Percentiles rank a stretch among this genome's conserved stretches.
phyloP scores from a whole-genome alignment of 768 basidiomycete species.

The Boletus rex-veris region DNA sequence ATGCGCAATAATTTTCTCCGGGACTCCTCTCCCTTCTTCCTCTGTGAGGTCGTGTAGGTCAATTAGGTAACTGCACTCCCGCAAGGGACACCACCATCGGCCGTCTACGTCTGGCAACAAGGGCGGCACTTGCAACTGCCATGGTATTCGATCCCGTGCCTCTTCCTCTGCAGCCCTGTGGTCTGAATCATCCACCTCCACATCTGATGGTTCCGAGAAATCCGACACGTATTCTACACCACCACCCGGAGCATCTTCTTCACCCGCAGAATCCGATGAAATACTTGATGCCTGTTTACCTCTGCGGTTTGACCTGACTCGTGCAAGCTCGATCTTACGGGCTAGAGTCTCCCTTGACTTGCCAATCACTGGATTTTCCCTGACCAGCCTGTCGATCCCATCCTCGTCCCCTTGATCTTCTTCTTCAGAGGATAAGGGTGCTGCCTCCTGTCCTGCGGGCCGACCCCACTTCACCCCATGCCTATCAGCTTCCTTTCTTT shows the following conservation, averaged over 20 bases:
- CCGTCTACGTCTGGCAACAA: slow-evolving; percentile 41
- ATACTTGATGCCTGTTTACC: neutral
- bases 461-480: slow-evolving; percentile 23
- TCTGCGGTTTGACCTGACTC: neutral
- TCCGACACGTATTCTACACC: slow-evolving; percentile 49
- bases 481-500: slow-evolving; percentile 31
- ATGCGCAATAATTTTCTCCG: slow-evolving; percentile 14
- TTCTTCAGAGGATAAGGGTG: slow-evolving; percentile 7
- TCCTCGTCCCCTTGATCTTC: slow-evolving; percentile 4
- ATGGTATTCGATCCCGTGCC: slow-evolving; percentile 35
- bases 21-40: slow-evolving; percentile 30
- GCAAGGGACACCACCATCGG: slow-evolving; percentile 51
- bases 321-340: slow-evolving; percentile 22
- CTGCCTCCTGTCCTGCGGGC: slow-evolving; percentile 15
- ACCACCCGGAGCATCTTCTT: slow-evolving; percentile 10
- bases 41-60: slow-evolving; percentile 43
- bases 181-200: slow-evolving; percentile 39
- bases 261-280: slow-evolving; percentile 23
- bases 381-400: slow-evolving; percentile 9
- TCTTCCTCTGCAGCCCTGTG: slow-evolving; percentile 13
- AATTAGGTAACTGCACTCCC: slow-evolving; percentile 41
- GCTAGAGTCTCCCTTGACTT: slow-evolving; percentile 16
- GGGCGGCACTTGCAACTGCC: slow-evolving; percentile 36
- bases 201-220: slow-evolving; percentile 52
- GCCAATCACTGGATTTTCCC: slow-evolving; percentile 28